These are phyloP conservation scores for Groenewaldozyma salmanticensis DNA, from an alignment of 805 yeast genomes.

Conservation along the genomic window DNA sequence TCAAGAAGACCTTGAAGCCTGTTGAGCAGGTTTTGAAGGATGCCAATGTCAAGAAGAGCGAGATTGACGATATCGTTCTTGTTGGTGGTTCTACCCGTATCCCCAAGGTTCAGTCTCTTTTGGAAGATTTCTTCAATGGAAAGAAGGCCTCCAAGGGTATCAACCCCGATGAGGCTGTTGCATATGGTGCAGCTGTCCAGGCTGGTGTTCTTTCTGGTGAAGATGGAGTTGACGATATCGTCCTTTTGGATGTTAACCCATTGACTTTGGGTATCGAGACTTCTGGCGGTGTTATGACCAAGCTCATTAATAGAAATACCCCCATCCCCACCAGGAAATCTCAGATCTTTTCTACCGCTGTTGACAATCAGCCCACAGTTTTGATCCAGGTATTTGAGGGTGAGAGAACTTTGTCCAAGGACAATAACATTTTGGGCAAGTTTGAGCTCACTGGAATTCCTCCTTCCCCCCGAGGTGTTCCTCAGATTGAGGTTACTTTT, in stretches of 20 bases:
- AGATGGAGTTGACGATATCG: constrained; percentile 83
- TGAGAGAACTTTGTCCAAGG: constrained; percentile 91
- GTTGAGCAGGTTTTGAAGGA: constrained; percentile 94
- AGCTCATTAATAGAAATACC: constrained; percentile 87
- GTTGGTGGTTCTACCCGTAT: constrained; percentile 99
- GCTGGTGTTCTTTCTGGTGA: constrained; percentile 97
- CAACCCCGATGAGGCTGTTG: constrained; percentile 99
- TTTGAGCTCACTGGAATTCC: constrained; percentile 82
- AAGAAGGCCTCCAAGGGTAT: constrained; percentile 96
- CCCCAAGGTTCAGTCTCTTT: constrained; percentile 93
- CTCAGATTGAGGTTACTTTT: constrained; percentile 85
- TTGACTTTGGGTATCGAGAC: constrained; percentile 94
- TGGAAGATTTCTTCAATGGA: constrained; percentile 84
- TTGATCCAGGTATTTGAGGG: constrained; percentile 92
- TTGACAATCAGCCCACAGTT: constrained; percentile 93
- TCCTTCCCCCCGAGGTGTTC: constrained; percentile 87
- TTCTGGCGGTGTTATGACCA: constrained; percentile 96
- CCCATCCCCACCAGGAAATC: constrained; percentile 94
- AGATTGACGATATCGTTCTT: constrained; percentile 86
- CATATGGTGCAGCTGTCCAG: constrained; percentile 98
- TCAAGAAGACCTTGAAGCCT: constrained; percentile 91
- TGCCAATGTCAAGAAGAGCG: constrained; percentile 77
- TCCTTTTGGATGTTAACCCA: constrained; percentile 87
- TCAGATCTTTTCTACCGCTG: constrained; percentile 91
- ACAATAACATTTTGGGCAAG: constrained; percentile 82